Evolutionary conservation across 495 filamentous ascomycete species (phyloP), one percentile per base, ranked within the genome.

Genomic region (Haplographium delicatum): DNA sequence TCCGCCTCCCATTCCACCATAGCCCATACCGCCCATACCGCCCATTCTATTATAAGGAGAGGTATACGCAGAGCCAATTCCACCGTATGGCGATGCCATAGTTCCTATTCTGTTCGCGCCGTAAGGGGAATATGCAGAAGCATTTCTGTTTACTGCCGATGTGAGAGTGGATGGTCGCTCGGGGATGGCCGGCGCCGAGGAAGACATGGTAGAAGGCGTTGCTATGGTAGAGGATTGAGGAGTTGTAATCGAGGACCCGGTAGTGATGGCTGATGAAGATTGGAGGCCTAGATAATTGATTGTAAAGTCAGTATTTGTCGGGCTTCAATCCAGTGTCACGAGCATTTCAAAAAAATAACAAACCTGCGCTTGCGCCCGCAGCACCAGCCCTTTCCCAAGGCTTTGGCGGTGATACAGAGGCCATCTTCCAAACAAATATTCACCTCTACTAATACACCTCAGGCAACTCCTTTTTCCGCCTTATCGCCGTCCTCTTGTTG

Each of bases 341-440:
- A 19, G 42, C 22, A 15, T 19, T 13, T 10, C 31, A n/a, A 39
- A 41, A n/a, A 18, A 53, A 62, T 65, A 46, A 81, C 73, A 66
- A 41, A 82, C 73, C 68, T 58, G 65, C 65, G 72, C 76, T 66
- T 58, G 79, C 70, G 51, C 76, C 64, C 44, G 70, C 65, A 39
- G 80, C 79, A 65, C 88, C 85, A 49, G 80, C 77, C 65, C 82
- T 80, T 70, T 97, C 91, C 91, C 91, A 97, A 16, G 91, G 91
- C 70, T 97, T 97, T 28, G 91, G 91, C 59, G 91, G 91, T 69
- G 91, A 91, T 46, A 50, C 48, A 11, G 49, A 50, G 13, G 59
- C 39, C 59, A 62, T 62, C 8, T 16, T 46, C 13, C 19, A 5
- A 27, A 9, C 15, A 48, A 16, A 7, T 25, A 4, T 47, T 24